Base-by-base conservation (phyloP, 768 basidiomycete genomes). In the Myochromella boudieri region DNA sequence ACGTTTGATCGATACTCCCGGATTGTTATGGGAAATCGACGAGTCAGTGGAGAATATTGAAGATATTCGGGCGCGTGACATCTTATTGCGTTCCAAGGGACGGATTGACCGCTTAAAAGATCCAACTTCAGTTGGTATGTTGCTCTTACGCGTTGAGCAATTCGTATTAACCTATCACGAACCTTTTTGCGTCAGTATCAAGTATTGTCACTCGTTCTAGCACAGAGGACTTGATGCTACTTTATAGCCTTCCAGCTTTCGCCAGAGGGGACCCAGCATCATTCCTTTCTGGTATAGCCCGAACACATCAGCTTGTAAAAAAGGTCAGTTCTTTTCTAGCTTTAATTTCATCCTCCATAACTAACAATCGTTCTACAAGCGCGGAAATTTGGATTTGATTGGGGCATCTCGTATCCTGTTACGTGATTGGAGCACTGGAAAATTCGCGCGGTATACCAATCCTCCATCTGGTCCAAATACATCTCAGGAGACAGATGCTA, bases 61-160 rank as follows among this genome's bases (percentile, higher is more conserved):
- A 24, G 60, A 60, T n/a, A 53, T 58, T 52, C 75, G 81, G 27
- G 76, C 81, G 4, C 79, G 76, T 15, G 94, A 97, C 59, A 79
- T 93, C 44, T 65, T 95, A n/a, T 61, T 88, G 53, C 77, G 92
- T 38, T 85, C 79, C 60, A 77, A 84, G 53, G 94, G 93, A 10
- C 76, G 87, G 53, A 82, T 95, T 34, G 93, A 95, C 62, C 78
- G 84, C 44, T 69, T 95, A 47, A 94, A 93, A 63, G 90, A 94
- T 59, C 84, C 90, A 38, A 54, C 80, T 26, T 79, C 78, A 25
- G 77, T 84, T 42, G 76, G 90, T 89, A 61, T 46, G 87, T 68
- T 22, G 20, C 9, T n/a, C 27, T 43, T 32, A 6, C 37, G 22
- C 4, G 39, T 48, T 29, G 31, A 41, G n/a, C 25, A 52, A n/a